Percentiles rank a stretch among this genome's conserved stretches.
These are phyloP conservation scores for Cryptococcus sp. DNA, from an alignment of 1,284 basidiomycete genomes.

Conservation along the genomic window DNA sequence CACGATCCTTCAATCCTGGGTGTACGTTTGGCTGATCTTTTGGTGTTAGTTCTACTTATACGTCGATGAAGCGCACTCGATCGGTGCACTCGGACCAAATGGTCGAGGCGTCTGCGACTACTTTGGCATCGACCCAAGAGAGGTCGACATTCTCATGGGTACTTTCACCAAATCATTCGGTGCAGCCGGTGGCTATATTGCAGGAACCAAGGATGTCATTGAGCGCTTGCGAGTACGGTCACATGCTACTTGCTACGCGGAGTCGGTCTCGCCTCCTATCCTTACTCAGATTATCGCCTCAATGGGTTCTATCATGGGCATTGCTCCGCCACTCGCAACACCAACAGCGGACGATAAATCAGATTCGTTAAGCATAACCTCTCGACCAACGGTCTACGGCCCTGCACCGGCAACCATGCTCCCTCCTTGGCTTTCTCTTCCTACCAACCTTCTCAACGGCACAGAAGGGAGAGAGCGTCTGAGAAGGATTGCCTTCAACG, in stretches of 20 bases:
- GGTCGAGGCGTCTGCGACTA: constrained; percentile 96
- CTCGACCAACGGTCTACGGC: constrained; percentile 56
- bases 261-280: constrained; percentile 88
- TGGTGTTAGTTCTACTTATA: constrained; percentile 83
- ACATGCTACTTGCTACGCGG: constrained; percentile 84
- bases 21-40: background rate
- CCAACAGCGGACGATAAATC: constrained; percentile 33
- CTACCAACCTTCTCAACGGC: constrained; percentile 70
- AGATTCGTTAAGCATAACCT: constrained; percentile 55
- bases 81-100: constrained; percentile 90
- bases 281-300: constrained; percentile 87
- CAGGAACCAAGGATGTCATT: constrained; percentile 77
- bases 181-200: constrained; percentile 93
- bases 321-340: constrained; percentile 59
- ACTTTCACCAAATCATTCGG: constrained; percentile 99
- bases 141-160: constrained; percentile 94
- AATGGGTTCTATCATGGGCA: constrained; percentile 96
- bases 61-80: constrained; percentile 96
- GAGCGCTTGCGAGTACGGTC: constrained; percentile 79
- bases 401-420: constrained; percentile 65
- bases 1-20: background rate
- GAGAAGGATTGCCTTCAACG: constrained; percentile 89
- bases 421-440: constrained; percentile 72
- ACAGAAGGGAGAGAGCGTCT: constrained; percentile 80
- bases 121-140: constrained; percentile 79